phyloP scores from a whole-genome alignment of 2,329 filamentous ascomycete genomes.

The Microcera coccophila region DNA sequence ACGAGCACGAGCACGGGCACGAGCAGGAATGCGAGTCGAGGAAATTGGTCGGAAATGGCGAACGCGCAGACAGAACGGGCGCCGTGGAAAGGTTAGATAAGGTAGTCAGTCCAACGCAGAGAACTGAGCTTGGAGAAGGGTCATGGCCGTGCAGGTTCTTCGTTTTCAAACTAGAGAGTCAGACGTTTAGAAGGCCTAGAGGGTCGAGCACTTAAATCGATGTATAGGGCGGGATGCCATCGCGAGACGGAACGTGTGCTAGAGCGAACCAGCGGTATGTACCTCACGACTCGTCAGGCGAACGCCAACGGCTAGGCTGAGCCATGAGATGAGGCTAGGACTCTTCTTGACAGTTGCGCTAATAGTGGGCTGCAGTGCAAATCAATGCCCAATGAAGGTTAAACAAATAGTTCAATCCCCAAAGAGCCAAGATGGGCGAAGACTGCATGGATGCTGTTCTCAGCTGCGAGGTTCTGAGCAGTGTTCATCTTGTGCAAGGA shows the following conservation, averaged over 20 bases:
- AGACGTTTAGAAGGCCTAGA: constrained; percentile 15
- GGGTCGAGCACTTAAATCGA: constrained; percentile 15
- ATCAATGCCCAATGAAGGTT: too few species aligned
- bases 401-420: too few species aligned
- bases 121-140: constrained; percentile 5
- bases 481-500: too few species aligned
- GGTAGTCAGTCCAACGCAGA: too few species aligned
- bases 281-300: background rate
- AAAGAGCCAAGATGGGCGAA: too few species aligned
- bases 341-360: too few species aligned
- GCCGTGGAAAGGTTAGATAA: too few species aligned
- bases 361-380: too few species aligned
- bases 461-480: too few species aligned
- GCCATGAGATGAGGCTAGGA: background rate
- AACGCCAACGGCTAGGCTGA: background rate
- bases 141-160: constrained; percentile 21
- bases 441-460: too few species aligned
- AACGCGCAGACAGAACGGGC: too few species aligned
- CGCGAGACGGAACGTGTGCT: constrained; percentile 20
- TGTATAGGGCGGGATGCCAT: constrained; percentile 20
- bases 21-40: constrained; percentile 7
- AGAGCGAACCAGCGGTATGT: background rate
- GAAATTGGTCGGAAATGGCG: constrained; percentile 18
- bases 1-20: constrained; percentile 4
- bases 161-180: constrained; percentile 9